These are phyloP conservation scores for Catenaria anguillulae DNA, from an alignment of 371 early-diverging fungal species.

Conservation along the genomic window DNA sequence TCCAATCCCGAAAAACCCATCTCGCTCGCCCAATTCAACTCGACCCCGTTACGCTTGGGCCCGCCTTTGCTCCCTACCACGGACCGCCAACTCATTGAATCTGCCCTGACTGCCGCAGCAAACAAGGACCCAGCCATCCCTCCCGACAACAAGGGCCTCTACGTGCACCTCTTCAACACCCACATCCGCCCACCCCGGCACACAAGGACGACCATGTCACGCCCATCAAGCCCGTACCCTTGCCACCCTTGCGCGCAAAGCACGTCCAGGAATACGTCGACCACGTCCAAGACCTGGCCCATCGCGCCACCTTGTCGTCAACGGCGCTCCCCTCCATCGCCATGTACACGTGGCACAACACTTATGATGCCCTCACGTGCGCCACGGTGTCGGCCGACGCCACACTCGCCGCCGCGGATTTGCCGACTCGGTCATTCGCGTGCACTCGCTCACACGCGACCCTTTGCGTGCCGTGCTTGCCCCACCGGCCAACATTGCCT, in stretches of 20 bases:
- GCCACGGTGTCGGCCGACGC: constrained; percentile 59
- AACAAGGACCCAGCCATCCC: too few species aligned
- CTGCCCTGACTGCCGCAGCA: constrained; percentile 24
- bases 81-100: constrained; percentile 35
- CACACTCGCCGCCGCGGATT: constrained; percentile 71
- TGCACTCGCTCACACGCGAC: constrained; percentile 69
- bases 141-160: too few species aligned
- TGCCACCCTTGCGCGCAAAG: too few species aligned
- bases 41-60: constrained; percentile 42
- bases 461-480: constrained; percentile 34
- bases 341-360: constrained; percentile 96
- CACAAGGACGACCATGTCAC: constrained; percentile 18
- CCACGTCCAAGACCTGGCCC: constrained; percentile 64
- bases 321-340: constrained; percentile 83
- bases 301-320: constrained; percentile 55
- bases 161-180: too few species aligned
- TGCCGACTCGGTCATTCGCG: constrained; percentile 71
- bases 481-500: not conserved
- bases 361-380: constrained; percentile 69
- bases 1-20: too few species aligned
- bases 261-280: constrained; percentile 60
- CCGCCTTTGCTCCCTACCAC: constrained; percentile 35
- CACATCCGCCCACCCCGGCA: too few species aligned
- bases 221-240: too few species aligned
- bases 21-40: constrained; percentile 69